Evolutionary conservation across 1,139 yeast genomes (phyloP).

Genomic region (Diutina sp.): DNA sequence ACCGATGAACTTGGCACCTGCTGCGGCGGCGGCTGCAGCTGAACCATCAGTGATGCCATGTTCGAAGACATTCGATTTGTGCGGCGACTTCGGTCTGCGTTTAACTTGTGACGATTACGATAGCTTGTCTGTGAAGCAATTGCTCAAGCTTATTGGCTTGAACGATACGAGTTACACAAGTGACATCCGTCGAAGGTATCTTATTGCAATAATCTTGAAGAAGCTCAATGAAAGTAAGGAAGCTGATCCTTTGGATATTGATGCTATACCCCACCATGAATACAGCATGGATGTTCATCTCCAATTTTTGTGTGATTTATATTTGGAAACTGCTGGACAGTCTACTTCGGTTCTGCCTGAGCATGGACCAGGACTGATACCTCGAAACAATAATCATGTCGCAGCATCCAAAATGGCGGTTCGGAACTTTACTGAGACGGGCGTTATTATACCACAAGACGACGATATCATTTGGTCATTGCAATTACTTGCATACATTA

Average conservation of each 20-base stretch:
- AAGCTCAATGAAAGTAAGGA: conserved; percentile 28
- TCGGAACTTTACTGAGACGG: conserved; percentile 53
- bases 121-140: conserved; percentile 22
- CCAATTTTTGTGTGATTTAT: conserved; percentile 29
- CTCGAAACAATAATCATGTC: not conserved
- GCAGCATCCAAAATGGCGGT: conserved; percentile 29
- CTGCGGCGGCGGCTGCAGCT: not conserved
- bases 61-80: not conserved
- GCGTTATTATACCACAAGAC: conserved; percentile 73
- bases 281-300: conserved; percentile 33
- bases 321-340: conserved; percentile 18
- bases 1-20: not conserved
- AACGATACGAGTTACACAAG: conserved; percentile 9
- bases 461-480: conserved; percentile 93
- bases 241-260: conserved; percentile 21
- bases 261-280: conserved; percentile 15
- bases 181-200: conserved; percentile 24
- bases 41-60: not conserved
- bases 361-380: not conserved
- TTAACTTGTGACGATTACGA: conserved; percentile 30
- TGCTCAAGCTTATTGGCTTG: conserved; percentile 20
- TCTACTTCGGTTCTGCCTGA: not conserved
- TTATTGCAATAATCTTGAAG: conserved; percentile 23
- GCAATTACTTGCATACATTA: conserved; percentile 82
- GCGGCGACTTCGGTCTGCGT: not conserved